Conservation (phyloP, 768 basidiomycete species). For the Favolaschia claudopus region DNA sequence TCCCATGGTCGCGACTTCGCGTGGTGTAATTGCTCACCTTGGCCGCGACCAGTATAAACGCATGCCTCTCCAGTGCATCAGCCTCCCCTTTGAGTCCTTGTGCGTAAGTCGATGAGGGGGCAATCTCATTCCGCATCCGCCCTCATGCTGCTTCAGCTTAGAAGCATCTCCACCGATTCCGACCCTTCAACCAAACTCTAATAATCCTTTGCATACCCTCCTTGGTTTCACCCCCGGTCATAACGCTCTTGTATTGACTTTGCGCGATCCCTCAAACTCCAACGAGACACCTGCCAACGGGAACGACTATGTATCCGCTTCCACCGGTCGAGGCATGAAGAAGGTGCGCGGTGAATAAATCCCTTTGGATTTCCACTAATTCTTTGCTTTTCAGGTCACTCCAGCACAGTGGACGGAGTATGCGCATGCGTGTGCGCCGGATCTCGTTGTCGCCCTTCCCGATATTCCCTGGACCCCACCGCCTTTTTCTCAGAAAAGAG, state of each 20-base stretch:
- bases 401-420: conserved; percentile 64
- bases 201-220: conserved; percentile 71
- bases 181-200: conserved; percentile 57
- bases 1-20: conserved; percentile 67
- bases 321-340: conserved; percentile 76
- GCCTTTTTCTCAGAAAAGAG: conserved; percentile 79
- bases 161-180: conserved; percentile 74
- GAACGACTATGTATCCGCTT: conserved; percentile 59
- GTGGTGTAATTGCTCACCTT: conserved; percentile 79
- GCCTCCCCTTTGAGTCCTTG: conserved; percentile 85
- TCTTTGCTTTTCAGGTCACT: conserved; percentile 51
- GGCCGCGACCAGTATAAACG: conserved; percentile 64
- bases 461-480: conserved; percentile 73
- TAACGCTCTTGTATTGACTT: conserved; percentile 65
- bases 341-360: conserved; percentile 48
- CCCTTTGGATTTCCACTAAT: neutral
- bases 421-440: conserved; percentile 62
- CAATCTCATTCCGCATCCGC: conserved; percentile 2
- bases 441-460: conserved; percentile 73
- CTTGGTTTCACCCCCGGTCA: conserved; percentile 58
- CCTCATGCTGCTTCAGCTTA: conserved; percentile 48
- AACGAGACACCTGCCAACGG: conserved; percentile 80
- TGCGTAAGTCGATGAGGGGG: conserved; percentile 48
- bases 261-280: conserved; percentile 70
- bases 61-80: conserved; percentile 67